These are phyloP conservation scores for Xylaria sp. DNA, from an alignment of 2,329 filamentous ascomycete genomes.

Conservation along the genomic window DNA sequence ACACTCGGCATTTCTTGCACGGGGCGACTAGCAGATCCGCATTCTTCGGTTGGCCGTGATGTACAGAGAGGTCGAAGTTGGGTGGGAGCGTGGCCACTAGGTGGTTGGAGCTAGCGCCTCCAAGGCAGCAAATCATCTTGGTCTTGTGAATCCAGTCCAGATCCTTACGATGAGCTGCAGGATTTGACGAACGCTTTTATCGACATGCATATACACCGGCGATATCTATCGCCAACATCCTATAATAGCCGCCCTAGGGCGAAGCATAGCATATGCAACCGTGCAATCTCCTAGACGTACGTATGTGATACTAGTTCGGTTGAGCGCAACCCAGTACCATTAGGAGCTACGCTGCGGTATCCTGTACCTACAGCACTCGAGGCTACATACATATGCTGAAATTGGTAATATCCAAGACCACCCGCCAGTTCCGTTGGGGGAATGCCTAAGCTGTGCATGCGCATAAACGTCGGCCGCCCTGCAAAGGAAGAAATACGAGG, in stretches of 20 bases:
- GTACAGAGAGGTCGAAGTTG: not conserved
- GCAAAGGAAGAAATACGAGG: not conserved
- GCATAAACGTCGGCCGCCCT: constrained; percentile 12
- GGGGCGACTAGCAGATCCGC: constrained; percentile 1
- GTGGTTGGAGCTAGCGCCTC: constrained; percentile 7
- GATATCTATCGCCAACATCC: constrained; percentile 20
- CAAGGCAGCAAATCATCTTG: constrained; percentile 11
- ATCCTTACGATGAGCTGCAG: constrained; percentile 26
- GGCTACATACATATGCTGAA: constrained; percentile 12
- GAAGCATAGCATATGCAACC: constrained; percentile 26
- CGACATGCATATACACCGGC: constrained; percentile 33
- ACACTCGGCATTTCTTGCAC: not conserved
- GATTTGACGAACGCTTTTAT: constrained; percentile 25
- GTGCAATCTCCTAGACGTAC: constrained; percentile 3
- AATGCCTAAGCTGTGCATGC: constrained; percentile 6
- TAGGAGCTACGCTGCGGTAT: constrained; percentile 1
- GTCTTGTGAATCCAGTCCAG: constrained; percentile 16
- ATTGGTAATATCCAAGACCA: constrained; percentile 7
- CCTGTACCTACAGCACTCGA: not conserved
- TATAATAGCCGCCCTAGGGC: constrained; percentile 28
- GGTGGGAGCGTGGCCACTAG: not conserved
- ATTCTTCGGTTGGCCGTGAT: not conserved
- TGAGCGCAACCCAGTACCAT: not conserved
- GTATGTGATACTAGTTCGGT: not conserved
- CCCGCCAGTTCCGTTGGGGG: constrained; percentile 26